Base-by-base conservation (phyloP, 495 filamentous ascomycete species). In the Immersiella caudata region DNA sequence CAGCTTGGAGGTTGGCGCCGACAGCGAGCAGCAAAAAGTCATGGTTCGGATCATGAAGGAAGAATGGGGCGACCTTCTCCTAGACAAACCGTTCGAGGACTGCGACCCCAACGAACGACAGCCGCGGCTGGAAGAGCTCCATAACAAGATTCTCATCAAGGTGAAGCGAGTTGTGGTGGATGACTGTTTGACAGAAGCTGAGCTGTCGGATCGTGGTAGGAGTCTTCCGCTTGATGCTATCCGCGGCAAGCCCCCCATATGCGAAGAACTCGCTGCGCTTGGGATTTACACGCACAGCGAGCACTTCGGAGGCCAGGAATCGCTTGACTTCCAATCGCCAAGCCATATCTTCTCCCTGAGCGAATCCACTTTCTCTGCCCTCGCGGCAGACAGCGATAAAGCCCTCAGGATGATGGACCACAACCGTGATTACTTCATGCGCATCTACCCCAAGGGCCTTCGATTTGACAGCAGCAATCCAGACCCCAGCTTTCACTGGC, bases 21-120 rank as follows among this genome's bases (percentile, higher is more conserved):
- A 88, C 55, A 76, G 83, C 0, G 88, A 91, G 29, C 94, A 98
- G 76, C 94, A 98, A 75, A 87, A 90, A 67, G 84, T 87, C 27
- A 97, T 97, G 91, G 93, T 97, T 0, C 84, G 93, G 63, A 97
- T 97, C 61, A 97, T 98, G 88, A 87, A 87, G 65, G 86, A 96
- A 65, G 88, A 90, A 51, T 98, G 93, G 92, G 86, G 81, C 40
- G 90, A 84, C 0, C 74, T 90, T 70, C 81, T 98, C 11, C 81
- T 97, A 1, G 87, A 93, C 27, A 74, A 84, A 21, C 76, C 79
- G 2, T 71, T 79, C 40, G 78, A 81, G 8, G 55, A 71, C 27
- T 80, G 76, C 58, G 67, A 79, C 52, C 83, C 84, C 0, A 76
- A 83, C n/a, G 75, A 82, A n/a, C 76, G 81, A 11, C 84, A 94